These are phyloP conservation scores for Cymbopogon citratus DNA, from an alignment of 176 grass and related monocot species.

Conservation along the genomic window DNA sequence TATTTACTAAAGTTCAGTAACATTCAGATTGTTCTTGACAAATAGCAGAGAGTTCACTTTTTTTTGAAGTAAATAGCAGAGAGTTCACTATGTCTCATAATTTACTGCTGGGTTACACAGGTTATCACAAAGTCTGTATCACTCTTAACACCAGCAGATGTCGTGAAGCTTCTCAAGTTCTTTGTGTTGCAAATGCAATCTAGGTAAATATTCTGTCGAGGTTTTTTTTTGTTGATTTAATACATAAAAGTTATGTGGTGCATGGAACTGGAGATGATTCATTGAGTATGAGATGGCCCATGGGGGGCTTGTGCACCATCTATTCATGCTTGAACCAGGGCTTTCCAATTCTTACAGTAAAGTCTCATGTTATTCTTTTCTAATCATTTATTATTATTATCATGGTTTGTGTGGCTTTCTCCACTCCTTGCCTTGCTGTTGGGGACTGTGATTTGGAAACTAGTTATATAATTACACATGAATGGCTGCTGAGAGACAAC, in stretches of 20 bases:
- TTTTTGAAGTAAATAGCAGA: no score
- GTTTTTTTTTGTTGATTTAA: constrained; percentile 18
- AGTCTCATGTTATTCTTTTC: not conserved
- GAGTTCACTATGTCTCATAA: constrained; percentile 4
- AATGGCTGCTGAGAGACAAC: not conserved
- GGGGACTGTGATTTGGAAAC: not conserved
- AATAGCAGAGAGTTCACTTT: no score
- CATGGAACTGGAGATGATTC: not conserved
- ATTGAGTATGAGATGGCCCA: not conserved
- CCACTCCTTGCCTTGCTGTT: not conserved
- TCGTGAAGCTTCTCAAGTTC: constrained; percentile 76
- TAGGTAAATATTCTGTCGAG: constrained; percentile 49
- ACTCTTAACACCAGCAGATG: constrained; percentile 65
- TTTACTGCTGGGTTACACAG: constrained; percentile 38
- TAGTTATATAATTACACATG: not conserved
- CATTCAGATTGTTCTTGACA: not conserved
- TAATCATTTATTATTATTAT: not conserved
- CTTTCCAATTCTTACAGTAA: not conserved
- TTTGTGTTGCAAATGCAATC: constrained; percentile 63
- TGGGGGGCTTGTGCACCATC: not conserved
- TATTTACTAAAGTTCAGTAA: not conserved
- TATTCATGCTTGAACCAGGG: constrained; percentile 1
- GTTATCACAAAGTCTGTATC: constrained; percentile 83
- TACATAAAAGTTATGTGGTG: constrained; percentile 13
- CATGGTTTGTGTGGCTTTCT: not conserved